A percentile compares a stretch with the other conserved stretches of the same genome.
Conservation (phyloP, 176 grass and related monocot genomes). For the Juncus effusus region DNA sequence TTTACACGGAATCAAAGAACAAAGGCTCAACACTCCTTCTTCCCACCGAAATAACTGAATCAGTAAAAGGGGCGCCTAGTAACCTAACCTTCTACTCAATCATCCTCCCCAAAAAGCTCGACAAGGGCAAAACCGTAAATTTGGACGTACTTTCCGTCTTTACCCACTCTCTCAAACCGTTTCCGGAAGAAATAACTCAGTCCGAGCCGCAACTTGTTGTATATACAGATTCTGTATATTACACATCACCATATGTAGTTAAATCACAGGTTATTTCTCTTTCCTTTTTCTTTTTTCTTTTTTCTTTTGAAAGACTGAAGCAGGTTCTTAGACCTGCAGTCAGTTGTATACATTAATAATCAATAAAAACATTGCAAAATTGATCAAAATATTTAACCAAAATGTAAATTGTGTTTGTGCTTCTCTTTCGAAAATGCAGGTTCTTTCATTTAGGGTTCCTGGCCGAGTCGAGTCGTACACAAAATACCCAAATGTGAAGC, state of each 20-base stretch:
- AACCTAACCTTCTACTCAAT: conserved; percentile 76
- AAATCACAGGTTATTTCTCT: conserved; percentile 38
- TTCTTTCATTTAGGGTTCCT: conserved; percentile 80
- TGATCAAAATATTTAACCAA: too few species aligned
- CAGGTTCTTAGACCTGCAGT: too few species aligned
- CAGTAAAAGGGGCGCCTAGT: conserved; percentile 47
- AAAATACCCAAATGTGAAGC: conserved; percentile 65
- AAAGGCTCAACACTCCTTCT: conserved; percentile 49
- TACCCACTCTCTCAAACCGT: conserved; percentile 73
- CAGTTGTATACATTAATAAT: too few species aligned
- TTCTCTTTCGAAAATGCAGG: not conserved
- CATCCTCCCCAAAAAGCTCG: conserved; percentile 61
- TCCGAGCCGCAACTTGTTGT: conserved; percentile 87
- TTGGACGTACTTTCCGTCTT: conserved; percentile 72
- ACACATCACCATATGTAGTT: conserved; percentile 73
- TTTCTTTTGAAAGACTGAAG: too few species aligned
- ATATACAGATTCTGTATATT: conserved; percentile 79
- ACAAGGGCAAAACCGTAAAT: conserved; percentile 56
- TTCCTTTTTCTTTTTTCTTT: too few species aligned
- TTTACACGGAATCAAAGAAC: conserved; percentile 65
- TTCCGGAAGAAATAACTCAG: conserved; percentile 96
- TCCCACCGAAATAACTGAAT: conserved; percentile 54
- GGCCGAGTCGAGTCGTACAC: conserved; percentile 90
- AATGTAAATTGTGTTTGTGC: too few species aligned
- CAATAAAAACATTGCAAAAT: too few species aligned